Base-by-base conservation (phyloP, 768 basidiomycete genomes). In the Lentinula raphanica region DNA sequence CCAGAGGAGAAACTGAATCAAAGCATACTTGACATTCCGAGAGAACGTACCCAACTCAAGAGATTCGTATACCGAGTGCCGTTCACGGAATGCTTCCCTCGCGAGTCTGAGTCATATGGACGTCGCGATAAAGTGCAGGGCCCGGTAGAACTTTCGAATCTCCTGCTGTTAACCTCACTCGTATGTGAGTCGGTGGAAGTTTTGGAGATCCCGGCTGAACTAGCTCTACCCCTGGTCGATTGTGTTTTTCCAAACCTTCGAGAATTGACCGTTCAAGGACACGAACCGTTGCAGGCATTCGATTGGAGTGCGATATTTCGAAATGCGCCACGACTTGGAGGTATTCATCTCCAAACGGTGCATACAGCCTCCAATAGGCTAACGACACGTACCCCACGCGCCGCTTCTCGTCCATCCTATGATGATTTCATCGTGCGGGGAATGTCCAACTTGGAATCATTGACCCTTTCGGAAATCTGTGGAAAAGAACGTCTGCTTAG, bases 51-150 rank as follows among this genome's bases (percentile, higher is more conserved):
- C n/a, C 27, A 17, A 12, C 46, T 57, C 5, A 45, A 36, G 17
- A 48, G 29, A 25, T 57, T 57, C 32, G 46, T 57, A 3, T 57
- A 57, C 28, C 56, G 56, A 13, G 56, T 57, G 6, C 56, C 56
- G 19, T 57, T 57, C 44, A 49, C 46, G 11, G 56, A 57, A 35
- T 57, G 45, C 27, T 57, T 57, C 32, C 56, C 45, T 36, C 44
- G 44, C n/a, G 23, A 46, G 31, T 57, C 56, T 23, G 44, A 48
- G 29, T 38, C 36, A 27, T 49, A 57, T 35, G 56, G 56, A 48
- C 44, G 56, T 13, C 56, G 56, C 7, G 56, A 57, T 25, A 49
- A n/a, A 28, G 31, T 48, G n/a, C 56, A 57, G 39, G 56, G 56
- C 3, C 36, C 21, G 32, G 56, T 49, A n/a, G 56, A 57, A 49